Evolutionary conservation across 352 stramenopile species (phyloP), one percentile per base, ranked within the genome.

Genomic region (Pythium volutum): DNA sequence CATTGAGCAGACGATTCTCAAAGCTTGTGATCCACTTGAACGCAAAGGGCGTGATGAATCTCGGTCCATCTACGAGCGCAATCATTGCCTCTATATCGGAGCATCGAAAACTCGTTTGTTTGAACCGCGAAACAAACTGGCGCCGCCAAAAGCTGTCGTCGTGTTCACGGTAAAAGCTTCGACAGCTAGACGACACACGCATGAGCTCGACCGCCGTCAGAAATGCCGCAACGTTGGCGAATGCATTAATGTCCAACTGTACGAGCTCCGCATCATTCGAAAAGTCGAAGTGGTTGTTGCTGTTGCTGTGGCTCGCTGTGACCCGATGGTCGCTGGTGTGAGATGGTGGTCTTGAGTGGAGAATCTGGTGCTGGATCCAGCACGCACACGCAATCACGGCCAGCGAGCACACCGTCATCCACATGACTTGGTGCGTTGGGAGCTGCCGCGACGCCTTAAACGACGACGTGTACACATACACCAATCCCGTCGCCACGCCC

Each of bases 311-410:
- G 15, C 5, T 27, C 20, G 33, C 10, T 2, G 23, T 26, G 18
- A 9, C 36, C 1, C 43, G 57, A 16, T 10, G 36, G 43, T 25
- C 18, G 14, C 14, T 10, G 8, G 26, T 41, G n/a, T 51, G 25
- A 36, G 26, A 25, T 22, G 20, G 16, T 26, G 57, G 53, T 27
- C 57, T 16, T 3, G 57, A 64, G 1, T 52, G 25, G 12, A 83
- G 34, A 25, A 84, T 84, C n/a, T 76, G 75, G 12, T 76, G 65
- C 50, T 81, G 75, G 18, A 81, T 79, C 65, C 68, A 78, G 46
- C 62, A 81, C 15, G 75, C 73, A 14, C 61, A 74, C 15, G 48
- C 58, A 5, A 84, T 65, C 25, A 84, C 75, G 22, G 59, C 57
- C 3, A 73, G 48, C 0, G 71, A 79, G 52, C 69, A 80, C 20